Conservation (phyloP, 306 rosid species). For the Ormosia semicastrata region DNA sequence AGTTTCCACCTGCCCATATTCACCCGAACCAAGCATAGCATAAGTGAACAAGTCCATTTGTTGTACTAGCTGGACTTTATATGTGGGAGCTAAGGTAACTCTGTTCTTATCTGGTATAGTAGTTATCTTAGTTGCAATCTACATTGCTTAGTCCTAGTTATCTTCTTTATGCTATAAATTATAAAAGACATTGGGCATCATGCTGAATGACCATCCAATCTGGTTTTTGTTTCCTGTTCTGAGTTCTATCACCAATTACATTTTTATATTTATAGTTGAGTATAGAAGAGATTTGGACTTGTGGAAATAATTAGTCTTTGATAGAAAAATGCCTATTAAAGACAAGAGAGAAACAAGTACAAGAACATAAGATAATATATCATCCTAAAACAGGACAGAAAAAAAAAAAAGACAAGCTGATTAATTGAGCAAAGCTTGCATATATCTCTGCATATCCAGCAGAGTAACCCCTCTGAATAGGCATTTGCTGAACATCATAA, state of each 20-base stretch:
- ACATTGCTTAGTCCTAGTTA: background rate
- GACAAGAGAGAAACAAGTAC: background rate
- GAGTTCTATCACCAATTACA: background rate
- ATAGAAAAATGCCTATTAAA: background rate
- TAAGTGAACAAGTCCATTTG: background rate
- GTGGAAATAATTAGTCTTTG: background rate
- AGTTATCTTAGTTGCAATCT: background rate
- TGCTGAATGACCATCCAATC: background rate
- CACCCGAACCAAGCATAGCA: background rate
- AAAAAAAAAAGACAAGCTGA: background rate
- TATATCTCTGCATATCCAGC: background rate
- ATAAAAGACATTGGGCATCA: background rate
- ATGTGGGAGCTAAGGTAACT: background rate
- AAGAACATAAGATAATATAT: background rate
- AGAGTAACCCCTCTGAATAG: background rate
- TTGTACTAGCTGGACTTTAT: background rate
- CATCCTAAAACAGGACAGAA: background rate
- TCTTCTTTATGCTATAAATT: background rate
- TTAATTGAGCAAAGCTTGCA: background rate
- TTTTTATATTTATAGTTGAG: background rate
- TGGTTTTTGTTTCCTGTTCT: background rate
- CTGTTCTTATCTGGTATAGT: background rate
- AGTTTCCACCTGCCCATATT: background rate
- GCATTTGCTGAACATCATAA: background rate
- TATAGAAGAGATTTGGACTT: background rate